These are phyloP conservation scores for Ogataea trehalophila DNA, from an alignment of 805 yeast genomes.

Conservation along the genomic window DNA sequence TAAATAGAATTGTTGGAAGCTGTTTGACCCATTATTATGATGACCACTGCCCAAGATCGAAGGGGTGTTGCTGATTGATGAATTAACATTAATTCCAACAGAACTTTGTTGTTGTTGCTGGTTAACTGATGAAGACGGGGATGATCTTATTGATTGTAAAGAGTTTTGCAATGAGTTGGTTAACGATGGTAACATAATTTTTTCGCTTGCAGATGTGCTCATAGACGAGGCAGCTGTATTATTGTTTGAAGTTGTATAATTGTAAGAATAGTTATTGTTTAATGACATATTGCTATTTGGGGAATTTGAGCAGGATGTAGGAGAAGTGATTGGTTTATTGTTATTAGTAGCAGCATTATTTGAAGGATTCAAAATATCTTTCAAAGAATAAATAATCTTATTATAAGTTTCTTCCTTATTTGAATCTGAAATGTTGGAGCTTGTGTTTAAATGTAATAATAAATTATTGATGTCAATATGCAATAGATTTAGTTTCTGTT, in stretches of 20 bases:
- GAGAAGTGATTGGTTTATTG: slow-evolving; percentile 11
- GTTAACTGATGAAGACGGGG: not conserved
- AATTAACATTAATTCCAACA: slow-evolving; percentile 13
- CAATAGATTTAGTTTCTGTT: slow-evolving; percentile 14
- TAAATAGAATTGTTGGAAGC: slow-evolving; percentile 28
- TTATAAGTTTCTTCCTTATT: slow-evolving; percentile 25
- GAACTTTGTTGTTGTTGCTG: not conserved
- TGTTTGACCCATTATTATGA: slow-evolving; percentile 1
- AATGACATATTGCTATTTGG: slow-evolving; percentile 3
- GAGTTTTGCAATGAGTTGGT: slow-evolving; percentile 20
- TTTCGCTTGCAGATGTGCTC: slow-evolving; percentile 6
- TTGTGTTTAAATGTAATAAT: slow-evolving; percentile 24
- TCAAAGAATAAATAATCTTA: slow-evolving; percentile 19
- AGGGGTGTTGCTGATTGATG: not conserved
- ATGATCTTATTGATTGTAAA: slow-evolving; percentile 19
- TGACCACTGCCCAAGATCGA: slow-evolving; percentile 1
- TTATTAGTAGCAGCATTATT: not conserved
- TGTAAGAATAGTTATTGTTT: slow-evolving; percentile 3
- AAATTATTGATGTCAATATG: slow-evolving; percentile 27
- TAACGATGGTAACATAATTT: slow-evolving; percentile 22
- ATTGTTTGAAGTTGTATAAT: slow-evolving; percentile 8
- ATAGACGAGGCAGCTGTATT: not conserved
- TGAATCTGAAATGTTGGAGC: slow-evolving; percentile 16
- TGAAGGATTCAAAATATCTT: slow-evolving; percentile 12
- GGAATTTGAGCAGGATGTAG: slow-evolving; percentile 15